Percentiles rank a stretch among this genome's conserved stretches.
Evolutionary conservation across 2,329 filamentous ascomycete genomes (phyloP).

Genomic region (Lecanicillium sp.): DNA sequence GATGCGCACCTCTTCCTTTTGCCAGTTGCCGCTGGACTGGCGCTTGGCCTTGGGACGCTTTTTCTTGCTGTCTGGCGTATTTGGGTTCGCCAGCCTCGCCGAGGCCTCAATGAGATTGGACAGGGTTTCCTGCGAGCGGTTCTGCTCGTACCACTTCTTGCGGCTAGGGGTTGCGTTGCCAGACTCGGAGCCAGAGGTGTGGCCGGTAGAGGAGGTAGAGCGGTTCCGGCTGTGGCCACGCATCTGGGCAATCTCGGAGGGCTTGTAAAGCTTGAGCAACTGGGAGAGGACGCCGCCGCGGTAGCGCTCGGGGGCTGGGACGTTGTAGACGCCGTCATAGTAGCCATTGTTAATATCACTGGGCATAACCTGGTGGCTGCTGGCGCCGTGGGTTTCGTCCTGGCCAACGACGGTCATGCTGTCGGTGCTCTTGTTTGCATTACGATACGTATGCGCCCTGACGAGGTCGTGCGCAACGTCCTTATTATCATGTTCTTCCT

Average conservation of each 20-base stretch:
- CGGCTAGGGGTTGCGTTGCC: conserved; percentile 34
- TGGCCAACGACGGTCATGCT: conserved; percentile 13
- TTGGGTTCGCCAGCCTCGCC: conserved; percentile 30
- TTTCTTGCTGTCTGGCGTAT: conserved; percentile 18
- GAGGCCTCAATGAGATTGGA: conserved; percentile 41
- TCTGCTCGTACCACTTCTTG: conserved; percentile 41
- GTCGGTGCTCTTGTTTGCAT: conserved; percentile 3
- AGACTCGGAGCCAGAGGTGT: conserved; percentile 15
- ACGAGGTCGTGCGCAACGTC: conserved; percentile 35
- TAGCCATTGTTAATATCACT: conserved; percentile 30
- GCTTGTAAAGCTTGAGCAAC: conserved; percentile 38
- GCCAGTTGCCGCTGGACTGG: conserved; percentile 27
- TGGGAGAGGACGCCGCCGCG: conserved; percentile 38
- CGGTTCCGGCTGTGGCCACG: conserved; percentile 14
- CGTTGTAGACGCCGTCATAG: conserved; percentile 32
- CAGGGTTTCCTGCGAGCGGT: conserved; percentile 37
- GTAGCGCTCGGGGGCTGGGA: conserved; percentile 32
- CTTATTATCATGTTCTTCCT: conserved; percentile 19
- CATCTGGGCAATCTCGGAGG: conserved; percentile 18
- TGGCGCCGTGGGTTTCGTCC: conserved; percentile 9
- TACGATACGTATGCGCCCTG: conserved; percentile 28
- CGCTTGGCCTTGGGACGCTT: conserved; percentile 22
- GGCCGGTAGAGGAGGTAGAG: conserved; percentile 4
- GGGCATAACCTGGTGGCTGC: conserved; percentile 14
- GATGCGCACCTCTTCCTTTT: conserved; percentile 37